A percentile compares a stretch with the other conserved stretches of the same genome.
Evolutionary conservation across 2,329 filamentous ascomycete genomes (phyloP).

Genomic region (Colletotrichum spaethianum): DNA sequence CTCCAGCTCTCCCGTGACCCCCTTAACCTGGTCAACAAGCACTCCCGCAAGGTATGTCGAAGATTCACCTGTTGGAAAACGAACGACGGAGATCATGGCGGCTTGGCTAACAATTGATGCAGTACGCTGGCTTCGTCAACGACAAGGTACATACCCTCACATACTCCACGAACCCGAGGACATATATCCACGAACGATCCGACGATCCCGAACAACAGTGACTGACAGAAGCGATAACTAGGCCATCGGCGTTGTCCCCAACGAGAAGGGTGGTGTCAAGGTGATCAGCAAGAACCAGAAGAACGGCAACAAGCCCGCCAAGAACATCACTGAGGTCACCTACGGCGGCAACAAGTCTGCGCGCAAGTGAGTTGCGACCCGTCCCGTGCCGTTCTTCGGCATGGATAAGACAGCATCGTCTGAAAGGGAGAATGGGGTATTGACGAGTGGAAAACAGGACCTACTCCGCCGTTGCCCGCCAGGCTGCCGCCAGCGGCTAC

Average conservation of each 20-base stretch:
- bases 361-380: conserved; percentile 78
- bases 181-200: conserved; percentile 28
- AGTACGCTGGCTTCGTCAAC: conserved; percentile 95
- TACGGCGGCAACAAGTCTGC: conserved; percentile 78
- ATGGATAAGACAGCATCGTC: background rate
- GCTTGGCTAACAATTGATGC: conserved; percentile 53
- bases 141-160: conserved; percentile 77
- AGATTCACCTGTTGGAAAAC: background rate
- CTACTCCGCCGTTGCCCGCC: conserved; percentile 90
- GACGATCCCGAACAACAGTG: conserved; percentile 33
- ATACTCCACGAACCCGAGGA: background rate
- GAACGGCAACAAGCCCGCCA: conserved; percentile 80
- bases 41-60: conserved; percentile 84
- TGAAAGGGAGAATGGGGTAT: background rate
- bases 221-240: conserved; percentile 53
- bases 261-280: conserved; percentile 84
- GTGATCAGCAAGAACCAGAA: conserved; percentile 88
- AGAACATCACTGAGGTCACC: conserved; percentile 74
- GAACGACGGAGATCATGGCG: background rate
- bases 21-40: conserved; percentile 92
- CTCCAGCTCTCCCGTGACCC: conserved; percentile 94
- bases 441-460: conserved; percentile 67
- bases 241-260: conserved; percentile 86
- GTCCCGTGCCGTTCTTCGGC: background rate
- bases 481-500: conserved; percentile 88